Conservation (phyloP, 306 rosid genomes). For the Trifolium subterraneum region DNA sequence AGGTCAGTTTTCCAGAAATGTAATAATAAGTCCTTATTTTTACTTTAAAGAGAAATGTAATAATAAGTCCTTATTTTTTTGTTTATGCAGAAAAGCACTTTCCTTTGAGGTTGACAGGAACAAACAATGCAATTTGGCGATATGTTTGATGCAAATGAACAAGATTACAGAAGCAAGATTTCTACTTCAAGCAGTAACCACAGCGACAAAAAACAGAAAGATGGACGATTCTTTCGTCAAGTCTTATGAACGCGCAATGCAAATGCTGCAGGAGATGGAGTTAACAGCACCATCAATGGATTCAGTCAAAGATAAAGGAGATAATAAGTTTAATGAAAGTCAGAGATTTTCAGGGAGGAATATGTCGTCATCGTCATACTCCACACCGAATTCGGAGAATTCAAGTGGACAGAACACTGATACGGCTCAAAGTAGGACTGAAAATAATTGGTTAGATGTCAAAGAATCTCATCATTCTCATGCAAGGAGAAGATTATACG, state of each 20-base stretch:
- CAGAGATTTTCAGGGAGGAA: slow-evolving; percentile 38
- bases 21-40: slow-evolving; percentile 9
- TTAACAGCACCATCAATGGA: slow-evolving; percentile 33
- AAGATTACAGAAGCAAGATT: slow-evolving; percentile 73
- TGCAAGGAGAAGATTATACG: slow-evolving; percentile 43
- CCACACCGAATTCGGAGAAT: slow-evolving; percentile 42
- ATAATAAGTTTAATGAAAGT: slow-evolving; percentile 24
- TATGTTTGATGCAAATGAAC: slow-evolving; percentile 81
- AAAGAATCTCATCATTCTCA: slow-evolving; percentile 44
- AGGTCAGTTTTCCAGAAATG: slow-evolving; percentile 46
- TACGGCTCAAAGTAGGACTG: slow-evolving; percentile 40
- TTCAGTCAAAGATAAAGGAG: slow-evolving; percentile 17
- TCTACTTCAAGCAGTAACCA: slow-evolving; percentile 74
- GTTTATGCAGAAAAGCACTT: slow-evolving; percentile 69
- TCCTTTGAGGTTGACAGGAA: slow-evolving; percentile 79
- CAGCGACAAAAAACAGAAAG: slow-evolving; percentile 62
- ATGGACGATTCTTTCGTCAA: slow-evolving; percentile 83
- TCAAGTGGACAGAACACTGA: slow-evolving; percentile 37
- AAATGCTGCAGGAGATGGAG: slow-evolving; percentile 62
- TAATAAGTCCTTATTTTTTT: background rate
- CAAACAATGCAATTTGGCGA: slow-evolving; percentile 92
- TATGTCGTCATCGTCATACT: slow-evolving; percentile 42
- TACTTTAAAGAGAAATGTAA: background rate
- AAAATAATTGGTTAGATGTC: slow-evolving; percentile 42
- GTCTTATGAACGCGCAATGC: slow-evolving; percentile 76